Evolutionary conservation across 2,329 filamentous ascomycete genomes (phyloP).

Genomic region (Teratosphaeria pseudoeucalypti): DNA sequence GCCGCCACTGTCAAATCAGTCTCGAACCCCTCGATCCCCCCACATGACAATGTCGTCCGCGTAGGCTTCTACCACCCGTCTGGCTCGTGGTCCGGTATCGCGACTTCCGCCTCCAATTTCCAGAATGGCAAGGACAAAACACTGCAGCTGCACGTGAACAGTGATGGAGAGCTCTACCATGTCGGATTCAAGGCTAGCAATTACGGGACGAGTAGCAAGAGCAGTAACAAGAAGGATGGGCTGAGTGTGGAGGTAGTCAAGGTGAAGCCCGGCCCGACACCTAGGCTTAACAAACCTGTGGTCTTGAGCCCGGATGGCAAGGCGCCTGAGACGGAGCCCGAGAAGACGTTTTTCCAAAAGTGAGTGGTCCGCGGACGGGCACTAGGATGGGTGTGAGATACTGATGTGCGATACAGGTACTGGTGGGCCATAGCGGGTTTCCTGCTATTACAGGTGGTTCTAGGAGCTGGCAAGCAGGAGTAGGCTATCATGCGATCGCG

Average conservation of each 20-base stretch:
- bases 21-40: slow-evolving; percentile 23
- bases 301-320: slow-evolving; percentile 46
- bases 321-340: slow-evolving; percentile 35
- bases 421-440: slow-evolving; percentile 42
- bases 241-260: slow-evolving; percentile 34
- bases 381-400: slow-evolving; percentile 6
- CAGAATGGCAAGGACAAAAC: slow-evolving; percentile 32
- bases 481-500: background rate
- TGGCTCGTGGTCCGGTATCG: slow-evolving; percentile 34
- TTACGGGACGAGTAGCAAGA: slow-evolving; percentile 6
- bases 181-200: slow-evolving; percentile 33
- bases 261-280: slow-evolving; percentile 30
- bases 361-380: slow-evolving; percentile 18
- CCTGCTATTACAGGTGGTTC: slow-evolving; percentile 36
- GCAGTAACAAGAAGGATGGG: slow-evolving; percentile 21
- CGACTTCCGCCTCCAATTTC: slow-evolving; percentile 35
- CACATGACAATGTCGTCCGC: slow-evolving; percentile 32
- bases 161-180: slow-evolving; percentile 34
- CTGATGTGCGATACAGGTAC: slow-evolving; percentile 28
- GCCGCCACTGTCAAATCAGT: slow-evolving; percentile 31
- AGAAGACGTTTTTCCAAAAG: slow-evolving; percentile 44
- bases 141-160: slow-evolving; percentile 34
- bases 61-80: slow-evolving; percentile 33
- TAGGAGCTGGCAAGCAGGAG: slow-evolving; percentile 29
- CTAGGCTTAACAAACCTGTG: slow-evolving; percentile 43